Conservation (phyloP, 805 yeast species). For the Cyberlindnera xylosilytica region DNA sequence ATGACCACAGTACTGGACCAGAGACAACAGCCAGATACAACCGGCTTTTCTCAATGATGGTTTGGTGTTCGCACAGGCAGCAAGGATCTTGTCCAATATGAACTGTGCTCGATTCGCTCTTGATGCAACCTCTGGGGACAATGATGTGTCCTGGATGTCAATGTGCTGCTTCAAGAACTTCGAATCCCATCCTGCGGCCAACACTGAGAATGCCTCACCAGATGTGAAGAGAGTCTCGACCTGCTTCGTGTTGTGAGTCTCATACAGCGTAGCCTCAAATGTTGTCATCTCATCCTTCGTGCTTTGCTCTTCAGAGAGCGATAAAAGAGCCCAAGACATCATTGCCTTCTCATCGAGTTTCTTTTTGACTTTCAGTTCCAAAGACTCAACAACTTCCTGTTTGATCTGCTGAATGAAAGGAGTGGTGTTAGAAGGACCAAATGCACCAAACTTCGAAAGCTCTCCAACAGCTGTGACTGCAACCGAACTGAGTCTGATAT, state of each 20-base stretch:
- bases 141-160: slow-evolving; percentile 46
- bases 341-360: slow-evolving; percentile 55
- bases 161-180: slow-evolving; percentile 45
- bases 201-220: slow-evolving; percentile 78
- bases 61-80: slow-evolving; percentile 57
- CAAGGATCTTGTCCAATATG: slow-evolving; percentile 49
- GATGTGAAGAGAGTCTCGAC: slow-evolving; percentile 71
- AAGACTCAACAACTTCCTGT: slow-evolving; percentile 24
- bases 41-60: slow-evolving; percentile 74
- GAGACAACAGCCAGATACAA: slow-evolving; percentile 81
- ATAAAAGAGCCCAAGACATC: slow-evolving; percentile 51
- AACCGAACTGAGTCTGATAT: slow-evolving; percentile 13
- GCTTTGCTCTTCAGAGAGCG: slow-evolving; percentile 34
- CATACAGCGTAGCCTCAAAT: slow-evolving; percentile 43
- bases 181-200: slow-evolving; percentile 77
- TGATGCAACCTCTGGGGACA: slow-evolving; percentile 1
- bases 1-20: slow-evolving; percentile 71
- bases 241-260: slow-evolving; percentile 63
- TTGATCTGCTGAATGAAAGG: slow-evolving; percentile 23
- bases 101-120: slow-evolving; percentile 16
- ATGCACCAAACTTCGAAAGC: slow-evolving; percentile 37
- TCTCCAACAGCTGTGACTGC: slow-evolving; percentile 31
- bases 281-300: slow-evolving; percentile 29
- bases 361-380: slow-evolving; percentile 45
- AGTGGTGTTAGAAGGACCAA: slow-evolving; percentile 21